Base-by-base conservation (phyloP, 208 protist genomes). In the Wallacemonas rigidus region DNA sequence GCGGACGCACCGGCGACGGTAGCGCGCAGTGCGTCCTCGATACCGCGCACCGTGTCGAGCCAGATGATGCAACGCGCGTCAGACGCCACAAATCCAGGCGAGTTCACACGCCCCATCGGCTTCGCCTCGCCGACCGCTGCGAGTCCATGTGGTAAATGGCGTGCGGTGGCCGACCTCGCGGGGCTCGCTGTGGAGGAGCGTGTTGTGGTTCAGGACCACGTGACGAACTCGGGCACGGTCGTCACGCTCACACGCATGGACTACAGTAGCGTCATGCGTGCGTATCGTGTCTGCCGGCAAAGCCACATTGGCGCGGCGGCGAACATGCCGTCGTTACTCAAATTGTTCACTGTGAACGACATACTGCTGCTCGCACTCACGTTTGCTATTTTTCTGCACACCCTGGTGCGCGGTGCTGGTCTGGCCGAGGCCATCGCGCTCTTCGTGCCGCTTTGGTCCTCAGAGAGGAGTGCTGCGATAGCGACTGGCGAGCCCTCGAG, bases 191-290 rank as follows among this genome's bases (percentile, higher is more conserved):
- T 77, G 47, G 44, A 80, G 62, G 74, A 78, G 39, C 60, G 48
- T 5, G 62, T 87, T 0, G 45, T 92, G 15, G 62, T 90, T 3
- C 41, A 47, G 12, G 53, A 85, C 17, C 91, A 95, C 62, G 68
- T 82, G 17, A 87, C 88, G 26, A 91, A 86, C 75, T 90, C 81
- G 15, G 79, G 84, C 8, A 72, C 81, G 0, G 65, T 92, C 35
- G 81, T 95, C 12, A 72, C 82, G 70, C 70, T 95, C 44, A 82
- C 83, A 69, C 79, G 81, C 51, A 72, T 85, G 12, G 83, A 90
- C 69, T 90, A 92, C 78, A 89, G 88, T 70, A 82, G 90, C 38
- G 81, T 77, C n/a, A 85, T 95, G 76, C 86, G 91, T 0, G 82
- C 74, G 7, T 95, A 95, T 50, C 78, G 85, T 3, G 77, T 95